phyloP scores from a whole-genome alignment of 148 eudicot genomes.

The Rhododendron ovatum region DNA sequence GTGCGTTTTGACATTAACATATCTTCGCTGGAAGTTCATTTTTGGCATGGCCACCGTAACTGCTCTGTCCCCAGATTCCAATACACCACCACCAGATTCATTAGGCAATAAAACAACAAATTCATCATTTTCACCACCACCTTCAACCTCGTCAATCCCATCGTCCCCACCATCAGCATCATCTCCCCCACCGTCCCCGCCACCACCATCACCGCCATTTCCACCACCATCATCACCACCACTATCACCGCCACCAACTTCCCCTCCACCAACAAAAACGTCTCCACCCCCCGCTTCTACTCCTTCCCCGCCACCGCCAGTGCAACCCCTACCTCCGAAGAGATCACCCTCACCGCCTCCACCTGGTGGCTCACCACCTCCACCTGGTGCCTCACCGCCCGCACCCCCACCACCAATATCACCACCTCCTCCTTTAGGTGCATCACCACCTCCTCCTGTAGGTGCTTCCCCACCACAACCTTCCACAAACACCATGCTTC shows the following conservation, averaged over 20 bases:
- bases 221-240: not conserved
- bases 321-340: slow-evolving; percentile 13
- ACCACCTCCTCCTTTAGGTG: slow-evolving; percentile 2
- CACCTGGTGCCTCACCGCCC: not conserved
- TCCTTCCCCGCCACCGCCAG: not conserved
- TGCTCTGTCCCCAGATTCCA: slow-evolving; percentile 12
- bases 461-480: not conserved
- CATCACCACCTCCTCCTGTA: slow-evolving; percentile 2
- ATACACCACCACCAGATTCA: slow-evolving; percentile 5
- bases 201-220: not conserved
- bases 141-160: not conserved
- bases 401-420: slow-evolving; percentile 2
- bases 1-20: not conserved
- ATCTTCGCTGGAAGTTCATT: slow-evolving; percentile 14
- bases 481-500: not conserved
- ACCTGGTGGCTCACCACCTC: not conserved
- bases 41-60: slow-evolving; percentile 17
- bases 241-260: slow-evolving; percentile 1
- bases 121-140: not conserved
- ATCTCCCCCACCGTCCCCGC: not conserved
- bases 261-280: slow-evolving; percentile 6
- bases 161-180: not conserved
- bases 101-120: not conserved
- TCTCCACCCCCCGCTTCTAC: slow-evolving; percentile 1
- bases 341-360: slow-evolving; percentile 2